Conservation (phyloP, 352 stramenopile species). For the Pythium monospermum region DNA sequence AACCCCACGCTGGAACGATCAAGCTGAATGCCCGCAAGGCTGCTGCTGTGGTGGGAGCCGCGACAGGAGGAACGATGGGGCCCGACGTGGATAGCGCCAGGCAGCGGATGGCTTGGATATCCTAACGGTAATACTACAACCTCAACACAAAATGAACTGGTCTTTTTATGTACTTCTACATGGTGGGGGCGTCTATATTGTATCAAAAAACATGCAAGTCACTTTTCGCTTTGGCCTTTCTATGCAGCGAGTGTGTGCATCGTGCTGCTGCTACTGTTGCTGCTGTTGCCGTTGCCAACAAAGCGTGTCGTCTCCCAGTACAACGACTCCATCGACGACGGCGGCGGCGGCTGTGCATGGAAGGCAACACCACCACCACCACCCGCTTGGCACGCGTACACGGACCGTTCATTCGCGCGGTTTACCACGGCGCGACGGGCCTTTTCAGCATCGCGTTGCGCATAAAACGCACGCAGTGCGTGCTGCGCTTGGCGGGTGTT, state of each 20-base stretch:
- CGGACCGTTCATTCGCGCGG: conserved; percentile 14
- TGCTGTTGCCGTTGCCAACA: not conserved
- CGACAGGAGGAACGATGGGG: too few relatives aligned
- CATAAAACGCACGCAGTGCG: conserved; percentile 15
- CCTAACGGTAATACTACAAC: not conserved
- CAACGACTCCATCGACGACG: not conserved
- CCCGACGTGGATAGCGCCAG: conserved; percentile 15
- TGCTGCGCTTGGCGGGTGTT: conserved; percentile 17
- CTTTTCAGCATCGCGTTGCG: conserved; percentile 7
- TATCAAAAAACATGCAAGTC: too few relatives aligned
- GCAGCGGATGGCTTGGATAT: conserved; percentile 51
- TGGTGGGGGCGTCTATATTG: conserved; percentile 5
- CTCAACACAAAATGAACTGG: too few relatives aligned
- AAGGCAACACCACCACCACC: conserved; percentile 7
- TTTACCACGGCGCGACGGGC: conserved; percentile 10
- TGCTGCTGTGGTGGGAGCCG: not conserved
- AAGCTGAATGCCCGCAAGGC: conserved; percentile 9
- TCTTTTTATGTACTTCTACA: not conserved
- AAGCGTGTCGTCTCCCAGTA: conserved; percentile 18
- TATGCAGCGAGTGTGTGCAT: not conserved
- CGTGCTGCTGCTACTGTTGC: too few relatives aligned
- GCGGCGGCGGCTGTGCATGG: not conserved
- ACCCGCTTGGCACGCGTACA: conserved; percentile 18
- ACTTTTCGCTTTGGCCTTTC: too few relatives aligned
- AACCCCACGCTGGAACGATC: conserved; percentile 43